Evolutionary conservation across 2,329 filamentous ascomycete genomes (phyloP).

Genomic region (Grosmannia serpens): DNA sequence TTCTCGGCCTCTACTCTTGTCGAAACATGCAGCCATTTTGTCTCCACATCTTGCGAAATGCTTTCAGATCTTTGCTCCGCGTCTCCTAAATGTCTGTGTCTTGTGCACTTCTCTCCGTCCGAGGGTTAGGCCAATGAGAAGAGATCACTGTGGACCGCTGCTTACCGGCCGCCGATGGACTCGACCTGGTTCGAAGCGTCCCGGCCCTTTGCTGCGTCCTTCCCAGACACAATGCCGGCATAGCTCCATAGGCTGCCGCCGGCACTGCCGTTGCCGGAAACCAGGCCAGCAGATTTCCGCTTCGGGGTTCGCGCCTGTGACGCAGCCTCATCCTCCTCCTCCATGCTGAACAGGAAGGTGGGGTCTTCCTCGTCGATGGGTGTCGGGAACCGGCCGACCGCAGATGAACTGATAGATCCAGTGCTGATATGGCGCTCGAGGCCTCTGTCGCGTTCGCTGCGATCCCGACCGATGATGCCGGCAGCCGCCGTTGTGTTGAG

Average conservation of each 20-base stretch:
- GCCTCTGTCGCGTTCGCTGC: constrained; percentile 25
- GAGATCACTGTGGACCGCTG: background rate
- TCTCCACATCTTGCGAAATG: background rate
- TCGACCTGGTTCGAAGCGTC: background rate
- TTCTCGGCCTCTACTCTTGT: background rate
- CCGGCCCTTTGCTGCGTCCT: background rate
- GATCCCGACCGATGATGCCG: constrained; percentile 23
- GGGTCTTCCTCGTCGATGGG: constrained; percentile 55
- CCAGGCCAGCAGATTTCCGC: constrained; percentile 6
- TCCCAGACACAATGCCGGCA: constrained; percentile 16
- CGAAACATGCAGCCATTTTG: background rate
- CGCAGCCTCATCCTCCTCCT: constrained; percentile 45
- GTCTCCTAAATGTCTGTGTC: background rate
- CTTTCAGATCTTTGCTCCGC: background rate
- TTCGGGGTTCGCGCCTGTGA: constrained; percentile 9
- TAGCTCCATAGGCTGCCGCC: constrained; percentile 22
- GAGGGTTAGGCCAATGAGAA: background rate
- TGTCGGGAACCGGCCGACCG: constrained; percentile 47
- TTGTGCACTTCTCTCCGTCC: background rate
- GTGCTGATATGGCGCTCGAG: constrained; percentile 49
- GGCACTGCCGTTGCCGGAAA: constrained; percentile 10
- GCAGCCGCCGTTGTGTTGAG: constrained; percentile 18
- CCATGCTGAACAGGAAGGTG: constrained; percentile 55
- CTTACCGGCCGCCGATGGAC: background rate
- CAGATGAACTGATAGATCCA: constrained; percentile 42